phyloP scores from a whole-genome alignment of 768 basidiomycete species.

The Suillus occidentalis region DNA sequence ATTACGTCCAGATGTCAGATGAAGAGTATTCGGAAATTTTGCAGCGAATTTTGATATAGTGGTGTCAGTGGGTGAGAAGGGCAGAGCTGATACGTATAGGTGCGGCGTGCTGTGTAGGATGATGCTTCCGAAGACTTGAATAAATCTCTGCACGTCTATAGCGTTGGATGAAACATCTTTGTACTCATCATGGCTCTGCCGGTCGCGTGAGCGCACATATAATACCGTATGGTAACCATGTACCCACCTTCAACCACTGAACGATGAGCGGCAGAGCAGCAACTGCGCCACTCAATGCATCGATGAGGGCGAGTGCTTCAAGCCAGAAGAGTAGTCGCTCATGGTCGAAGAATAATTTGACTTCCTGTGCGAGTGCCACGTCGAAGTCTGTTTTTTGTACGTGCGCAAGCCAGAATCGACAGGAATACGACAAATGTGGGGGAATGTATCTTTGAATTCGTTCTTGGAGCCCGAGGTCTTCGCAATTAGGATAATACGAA shows the following conservation, averaged over 20 bases:
- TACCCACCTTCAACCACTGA: background rate
- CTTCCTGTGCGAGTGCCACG: background rate
- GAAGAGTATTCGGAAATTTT: background rate
- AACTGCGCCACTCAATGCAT: background rate
- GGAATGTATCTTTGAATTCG: slow-evolving; percentile 8
- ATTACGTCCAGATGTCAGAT: background rate
- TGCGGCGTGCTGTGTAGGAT: slow-evolving; percentile 24
- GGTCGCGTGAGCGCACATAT: background rate
- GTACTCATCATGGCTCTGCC: slow-evolving; percentile 1
- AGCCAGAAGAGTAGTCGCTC: slow-evolving; percentile 13
- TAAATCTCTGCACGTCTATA: slow-evolving; percentile 14
- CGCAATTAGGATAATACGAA: slow-evolving; percentile 29
- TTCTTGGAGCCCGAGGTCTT: slow-evolving; percentile 14
- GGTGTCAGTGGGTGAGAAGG: slow-evolving; percentile 27
- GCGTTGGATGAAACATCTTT: slow-evolving; percentile 4
- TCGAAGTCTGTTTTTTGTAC: background rate
- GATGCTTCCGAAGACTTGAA: slow-evolving; percentile 12
- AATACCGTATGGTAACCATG: background rate
- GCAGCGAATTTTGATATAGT: slow-evolving; percentile 17
- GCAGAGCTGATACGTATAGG: slow-evolving; percentile 25
- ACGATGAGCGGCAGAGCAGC: background rate
- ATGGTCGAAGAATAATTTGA: slow-evolving; percentile 4
- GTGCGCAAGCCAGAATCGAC: slow-evolving; percentile 14
- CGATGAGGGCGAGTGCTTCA: slow-evolving; percentile 3
- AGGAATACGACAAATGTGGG: slow-evolving; percentile 10